Base-by-base conservation (phyloP, 208 protist genomes). In the Leptomonas seymouri region DNA sequence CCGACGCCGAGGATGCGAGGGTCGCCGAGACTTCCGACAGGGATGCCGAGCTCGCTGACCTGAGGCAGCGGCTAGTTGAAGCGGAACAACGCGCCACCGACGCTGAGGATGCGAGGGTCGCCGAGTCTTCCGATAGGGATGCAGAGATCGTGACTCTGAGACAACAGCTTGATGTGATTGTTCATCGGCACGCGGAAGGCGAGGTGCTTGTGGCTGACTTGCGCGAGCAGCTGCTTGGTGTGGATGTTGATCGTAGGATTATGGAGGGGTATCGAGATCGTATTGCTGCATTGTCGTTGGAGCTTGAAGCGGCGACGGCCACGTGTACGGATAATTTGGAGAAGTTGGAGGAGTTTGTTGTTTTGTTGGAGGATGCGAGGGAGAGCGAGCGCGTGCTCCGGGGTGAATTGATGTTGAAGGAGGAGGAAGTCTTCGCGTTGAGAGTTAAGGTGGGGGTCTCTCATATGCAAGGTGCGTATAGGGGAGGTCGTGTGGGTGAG, bases 311-410 rank as follows among this genome's bases (percentile, higher is more conserved):
- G 23, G 67, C 67, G 31, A 71, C 76, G 0, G 48, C 67, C 0
- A 83, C 89, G 67, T 83, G 78, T 49, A 84, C 81, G 1, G 79
- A 89, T 16, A 83, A 76, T 0, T 57, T 89, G 30, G 78, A 79
- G 53, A 48, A 80, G 39, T 59, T 93, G 9, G 84, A 90, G 60
- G 84, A 93, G 44, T 90, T 87, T 74, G 80, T 90, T 8, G 23
- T 25, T 5, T 53, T 90, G n/a, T 56, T 90, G 31, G 85, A 91
- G 49, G 76, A 55, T 16, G 74, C 85, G 14, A 75, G 85, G 0
- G 72, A 78, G 25, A 73, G 77, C 6, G 88, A 90, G 58, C 49
- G 73, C 16, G 46, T 71, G 15, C 50, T 77, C 5, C 69, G 78
- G 0, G 69, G 86, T 18, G 21, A 73, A 2, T 62, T 91, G 25